Percentiles rank a stretch among this genome's conserved stretches.
phyloP scores from a whole-genome alignment of 345 rosid species.

The Melaleuca quinquenervia region DNA sequence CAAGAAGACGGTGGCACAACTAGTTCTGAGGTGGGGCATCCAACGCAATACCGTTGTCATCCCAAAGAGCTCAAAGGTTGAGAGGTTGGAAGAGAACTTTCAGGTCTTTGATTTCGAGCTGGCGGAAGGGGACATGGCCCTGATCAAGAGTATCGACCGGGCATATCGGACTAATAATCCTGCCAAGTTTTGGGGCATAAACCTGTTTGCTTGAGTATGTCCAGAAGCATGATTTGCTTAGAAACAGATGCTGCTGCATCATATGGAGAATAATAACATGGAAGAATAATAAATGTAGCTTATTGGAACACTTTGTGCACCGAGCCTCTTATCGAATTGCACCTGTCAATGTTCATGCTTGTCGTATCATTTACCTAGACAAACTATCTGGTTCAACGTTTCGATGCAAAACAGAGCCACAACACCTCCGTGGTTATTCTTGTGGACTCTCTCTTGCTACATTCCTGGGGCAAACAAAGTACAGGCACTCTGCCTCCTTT shows the following conservation, averaged over 20 bases:
- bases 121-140: conserved; percentile 61
- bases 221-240: not conserved
- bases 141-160: conserved; percentile 44
- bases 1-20: conserved; percentile 63
- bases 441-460: not conserved
- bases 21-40: conserved; percentile 73
- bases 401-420: not conserved
- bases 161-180: conserved; percentile 64
- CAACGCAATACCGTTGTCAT: conserved; percentile 68
- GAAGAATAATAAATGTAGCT: not conserved
- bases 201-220: conserved; percentile 47
- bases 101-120: conserved; percentile 55
- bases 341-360: not conserved
- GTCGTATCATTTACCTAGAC: not conserved
- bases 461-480: not conserved
- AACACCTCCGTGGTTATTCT: not conserved
- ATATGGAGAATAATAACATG: not conserved
- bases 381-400: not conserved
- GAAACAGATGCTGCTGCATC: not conserved
- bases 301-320: not conserved
- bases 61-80: conserved; percentile 60
- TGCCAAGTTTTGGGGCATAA: conserved; percentile 74
- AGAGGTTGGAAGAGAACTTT: conserved; percentile 59
- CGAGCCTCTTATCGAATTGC: not conserved
- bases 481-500: not conserved